A percentile compares a stretch with the other conserved stretches of the same genome.
Evolutionary conservation across 2,329 filamentous ascomycete genomes (phyloP).

Genomic region (Teratosphaeria nubilosa): DNA sequence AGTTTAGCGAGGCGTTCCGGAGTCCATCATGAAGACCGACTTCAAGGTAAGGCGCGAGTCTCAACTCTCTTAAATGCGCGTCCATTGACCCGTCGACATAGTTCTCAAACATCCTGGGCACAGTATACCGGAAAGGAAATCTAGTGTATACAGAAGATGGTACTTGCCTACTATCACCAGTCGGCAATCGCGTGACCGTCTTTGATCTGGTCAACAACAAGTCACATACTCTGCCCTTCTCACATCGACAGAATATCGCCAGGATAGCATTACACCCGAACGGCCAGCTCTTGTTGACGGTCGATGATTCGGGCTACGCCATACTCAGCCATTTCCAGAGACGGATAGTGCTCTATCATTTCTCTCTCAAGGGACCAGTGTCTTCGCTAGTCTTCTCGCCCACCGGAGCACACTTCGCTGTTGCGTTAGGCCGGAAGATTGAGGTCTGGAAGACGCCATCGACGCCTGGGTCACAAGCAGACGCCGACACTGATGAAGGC

Average conservation of each 20-base stretch:
- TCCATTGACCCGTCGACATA: conserved; percentile 28
- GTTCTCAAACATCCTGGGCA: conserved; percentile 98
- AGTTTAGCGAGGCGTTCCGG: neutral
- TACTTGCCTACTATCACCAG: conserved; percentile 87
- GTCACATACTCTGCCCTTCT: conserved; percentile 76
- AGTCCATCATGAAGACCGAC: conserved; percentile 76
- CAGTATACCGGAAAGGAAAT: conserved; percentile 96
- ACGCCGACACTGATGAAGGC: conserved; percentile 54
- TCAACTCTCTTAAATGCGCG: neutral
- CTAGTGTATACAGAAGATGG: conserved; percentile 94
- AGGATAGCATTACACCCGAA: conserved; percentile 79
- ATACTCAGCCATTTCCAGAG: conserved; percentile 86
- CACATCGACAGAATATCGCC: conserved; percentile 87
- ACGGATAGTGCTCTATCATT: conserved; percentile 81
- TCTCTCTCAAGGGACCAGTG: conserved; percentile 80
- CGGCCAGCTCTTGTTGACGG: conserved; percentile 82
- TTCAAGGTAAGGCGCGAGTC: conserved; percentile 62
- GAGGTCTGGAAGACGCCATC: conserved; percentile 96
- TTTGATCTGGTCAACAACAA: conserved; percentile 95
- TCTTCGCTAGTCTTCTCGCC: conserved; percentile 84
- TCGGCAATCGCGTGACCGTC: conserved; percentile 89
- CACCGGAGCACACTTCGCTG: conserved; percentile 81
- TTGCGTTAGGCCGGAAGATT: conserved; percentile 73
- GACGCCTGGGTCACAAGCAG: conserved; percentile 45
- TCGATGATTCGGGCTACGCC: conserved; percentile 89